These are phyloP conservation scores for Podaxis rugospora DNA, from an alignment of 768 basidiomycete genomes.

Conservation along the genomic window DNA sequence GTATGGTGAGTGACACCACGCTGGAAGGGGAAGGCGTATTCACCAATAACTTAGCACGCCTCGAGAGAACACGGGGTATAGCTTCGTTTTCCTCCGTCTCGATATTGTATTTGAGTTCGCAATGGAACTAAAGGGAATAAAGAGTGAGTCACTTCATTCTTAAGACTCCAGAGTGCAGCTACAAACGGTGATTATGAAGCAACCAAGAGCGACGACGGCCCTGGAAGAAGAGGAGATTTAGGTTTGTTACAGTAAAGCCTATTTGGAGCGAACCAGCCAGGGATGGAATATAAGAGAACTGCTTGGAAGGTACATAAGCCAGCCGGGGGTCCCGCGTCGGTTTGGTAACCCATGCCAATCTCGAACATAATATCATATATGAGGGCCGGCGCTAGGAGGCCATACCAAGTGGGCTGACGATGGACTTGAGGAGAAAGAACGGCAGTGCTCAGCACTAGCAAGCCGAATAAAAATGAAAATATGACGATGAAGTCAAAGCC, in stretches of 20 bases:
- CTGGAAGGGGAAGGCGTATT: not conserved
- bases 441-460: slow-evolving; percentile 10
- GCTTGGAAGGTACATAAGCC: slow-evolving; percentile 3
- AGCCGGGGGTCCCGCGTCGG: not conserved
- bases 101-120: not conserved
- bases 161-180: not conserved
- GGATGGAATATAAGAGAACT: slow-evolving; percentile 7
- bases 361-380: not conserved
- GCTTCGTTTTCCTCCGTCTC: not conserved
- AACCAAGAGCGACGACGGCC: slow-evolving; percentile 5
- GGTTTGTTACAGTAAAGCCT: not conserved
- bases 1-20: not conserved
- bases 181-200: slow-evolving; percentile 2
- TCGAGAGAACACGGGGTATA: not conserved
- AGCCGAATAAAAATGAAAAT: slow-evolving; percentile 6
- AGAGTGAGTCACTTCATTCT: not conserved
- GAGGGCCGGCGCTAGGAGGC: not conserved
- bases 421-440: not conserved
- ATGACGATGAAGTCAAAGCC: slow-evolving; percentile 7
- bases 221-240: not conserved
- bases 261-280: slow-evolving; percentile 2
- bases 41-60: not conserved
- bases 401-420: slow-evolving; percentile 6
- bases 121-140: not conserved
- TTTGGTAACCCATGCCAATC: slow-evolving; percentile 8